Percentiles rank a stretch among this genome's conserved stretches.
phyloP scores from a whole-genome alignment of 495 filamentous ascomycete genomes.

The Penicillium alfredii region DNA sequence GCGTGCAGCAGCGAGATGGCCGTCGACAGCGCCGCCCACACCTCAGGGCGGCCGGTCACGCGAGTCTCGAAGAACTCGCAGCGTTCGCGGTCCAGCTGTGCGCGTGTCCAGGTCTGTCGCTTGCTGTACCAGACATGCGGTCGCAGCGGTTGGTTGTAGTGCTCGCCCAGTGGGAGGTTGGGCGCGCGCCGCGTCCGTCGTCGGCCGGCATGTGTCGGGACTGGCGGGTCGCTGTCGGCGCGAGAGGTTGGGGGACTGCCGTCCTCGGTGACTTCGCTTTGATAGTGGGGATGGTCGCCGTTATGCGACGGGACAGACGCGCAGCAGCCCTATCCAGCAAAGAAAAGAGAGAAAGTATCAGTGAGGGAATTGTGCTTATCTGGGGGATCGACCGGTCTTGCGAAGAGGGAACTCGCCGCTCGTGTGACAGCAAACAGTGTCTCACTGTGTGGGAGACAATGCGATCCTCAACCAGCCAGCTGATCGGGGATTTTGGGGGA shows the following conservation, averaged over 20 bases:
- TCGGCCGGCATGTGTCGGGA: slow-evolving; percentile 5
- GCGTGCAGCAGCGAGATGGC: slow-evolving; percentile 60
- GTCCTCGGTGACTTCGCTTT: slow-evolving; percentile 15
- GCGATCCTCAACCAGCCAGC: background rate
- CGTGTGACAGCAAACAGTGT: too few species aligned
- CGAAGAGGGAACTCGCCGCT: too few species aligned
- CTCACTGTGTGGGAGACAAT: slow-evolving; percentile 1
- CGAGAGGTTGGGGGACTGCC: slow-evolving; percentile 9
- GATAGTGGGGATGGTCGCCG: slow-evolving; percentile 14
- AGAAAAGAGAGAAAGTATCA: too few species aligned
- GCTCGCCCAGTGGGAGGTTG: slow-evolving; percentile 32
- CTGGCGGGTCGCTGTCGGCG: slow-evolving; percentile 8
- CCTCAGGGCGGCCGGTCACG: slow-evolving; percentile 66
- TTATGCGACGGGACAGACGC: slow-evolving; percentile 35
- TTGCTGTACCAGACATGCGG: slow-evolving; percentile 47
- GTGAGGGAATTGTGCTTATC: too few species aligned
- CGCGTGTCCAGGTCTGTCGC: slow-evolving; percentile 47
- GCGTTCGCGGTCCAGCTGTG: slow-evolving; percentile 43
- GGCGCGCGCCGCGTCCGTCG: slow-evolving; percentile 14
- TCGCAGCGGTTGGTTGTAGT: slow-evolving; percentile 48
- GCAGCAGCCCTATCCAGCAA: slow-evolving; percentile 39
- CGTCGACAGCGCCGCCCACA: slow-evolving; percentile 68
- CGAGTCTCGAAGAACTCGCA: slow-evolving; percentile 78
- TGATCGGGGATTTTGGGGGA: slow-evolving; percentile 1
- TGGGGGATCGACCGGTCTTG: too few species aligned